Conservation (phyloP, 352 stramenopile species). For the Phytophthora sp. region DNA sequence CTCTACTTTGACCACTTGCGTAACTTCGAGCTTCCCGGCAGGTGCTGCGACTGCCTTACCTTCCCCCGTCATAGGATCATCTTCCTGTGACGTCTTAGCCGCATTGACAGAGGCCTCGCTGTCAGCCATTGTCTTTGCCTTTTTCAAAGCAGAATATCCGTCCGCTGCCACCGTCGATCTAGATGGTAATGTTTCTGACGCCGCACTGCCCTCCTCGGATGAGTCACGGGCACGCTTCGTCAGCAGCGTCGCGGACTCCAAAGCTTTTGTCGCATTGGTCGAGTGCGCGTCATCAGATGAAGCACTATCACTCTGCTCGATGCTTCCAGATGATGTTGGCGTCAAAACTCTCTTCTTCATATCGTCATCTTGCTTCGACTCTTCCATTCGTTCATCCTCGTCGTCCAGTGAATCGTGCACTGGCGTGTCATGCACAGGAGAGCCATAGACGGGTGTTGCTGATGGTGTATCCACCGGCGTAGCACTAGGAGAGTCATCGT, state of each 20-base stretch:
- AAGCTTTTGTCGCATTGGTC: conserved; percentile 23
- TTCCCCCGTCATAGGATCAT: conserved; percentile 39
- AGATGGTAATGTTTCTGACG: conserved; percentile 17
- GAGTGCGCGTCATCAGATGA: conserved; percentile 49
- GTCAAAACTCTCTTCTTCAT: conserved; percentile 45
- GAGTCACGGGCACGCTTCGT: conserved; percentile 57
- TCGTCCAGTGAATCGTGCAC: conserved; percentile 48
- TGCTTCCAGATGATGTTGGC: conserved; percentile 41
- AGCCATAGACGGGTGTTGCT: conserved; percentile 74
- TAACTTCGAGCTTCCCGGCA: conserved; percentile 1
- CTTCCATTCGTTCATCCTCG: conserved; percentile 48
- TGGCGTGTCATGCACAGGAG: conserved; percentile 53
- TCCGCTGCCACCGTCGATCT: conserved; percentile 13
- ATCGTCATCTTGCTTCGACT: conserved; percentile 43
- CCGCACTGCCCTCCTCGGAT: conserved; percentile 30
- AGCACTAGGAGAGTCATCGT: conserved; percentile 71
- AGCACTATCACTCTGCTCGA: conserved; percentile 57
- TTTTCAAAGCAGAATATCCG: conserved; percentile 33
- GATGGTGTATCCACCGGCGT: conserved; percentile 74
- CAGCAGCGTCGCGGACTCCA: conserved; percentile 51
- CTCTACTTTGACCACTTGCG: conserved; percentile 15
- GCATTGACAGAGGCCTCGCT: conserved; percentile 26
- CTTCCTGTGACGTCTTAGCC: conserved; percentile 27
- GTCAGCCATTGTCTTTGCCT: conserved; percentile 34
- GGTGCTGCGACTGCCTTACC: conserved; percentile 7